Conservation (phyloP, 2,329 filamentous ascomycete species). For the Fonsecaea pugnacius region DNA sequence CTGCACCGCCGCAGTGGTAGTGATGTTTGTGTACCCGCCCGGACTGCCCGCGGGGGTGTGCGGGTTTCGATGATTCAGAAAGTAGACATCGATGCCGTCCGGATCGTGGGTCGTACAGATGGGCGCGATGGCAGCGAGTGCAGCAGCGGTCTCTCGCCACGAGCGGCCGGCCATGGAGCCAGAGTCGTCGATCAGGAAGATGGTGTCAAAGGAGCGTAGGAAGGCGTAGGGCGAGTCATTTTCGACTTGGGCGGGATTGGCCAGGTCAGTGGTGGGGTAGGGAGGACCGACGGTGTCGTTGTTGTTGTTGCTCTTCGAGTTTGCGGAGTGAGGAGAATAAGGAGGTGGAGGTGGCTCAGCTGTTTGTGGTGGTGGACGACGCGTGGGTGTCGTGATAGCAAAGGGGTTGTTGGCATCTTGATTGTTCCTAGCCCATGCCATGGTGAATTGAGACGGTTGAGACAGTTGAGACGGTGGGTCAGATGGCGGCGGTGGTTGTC, state of each 20-base stretch:
- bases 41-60: constrained; percentile 44
- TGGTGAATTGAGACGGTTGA: background rate
- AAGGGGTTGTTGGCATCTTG: constrained; percentile 21
- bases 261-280: constrained; percentile 20
- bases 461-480: background rate
- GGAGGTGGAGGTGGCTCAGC: constrained; percentile 32
- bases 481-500: background rate
- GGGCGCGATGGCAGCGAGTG: constrained; percentile 74
- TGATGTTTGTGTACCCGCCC: constrained; percentile 69
- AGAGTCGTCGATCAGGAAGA: constrained; percentile 92
- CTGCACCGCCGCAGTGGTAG: constrained; percentile 60
- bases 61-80: constrained; percentile 70
- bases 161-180: constrained; percentile 77
- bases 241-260: constrained; percentile 39
- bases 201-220: constrained; percentile 78
- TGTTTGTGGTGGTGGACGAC: constrained; percentile 23
- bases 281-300: constrained; percentile 2
- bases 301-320: background rate
- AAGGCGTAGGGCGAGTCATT: constrained; percentile 74
- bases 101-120: constrained; percentile 79
- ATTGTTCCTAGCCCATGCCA: constrained; percentile 4
- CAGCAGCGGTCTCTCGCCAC: constrained; percentile 75
- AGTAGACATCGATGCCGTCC: constrained; percentile 89
- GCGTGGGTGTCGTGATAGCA: constrained; percentile 23
- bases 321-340: constrained; percentile 26